Conservation (phyloP, 768 basidiomycete genomes). For the Imleria badia region DNA sequence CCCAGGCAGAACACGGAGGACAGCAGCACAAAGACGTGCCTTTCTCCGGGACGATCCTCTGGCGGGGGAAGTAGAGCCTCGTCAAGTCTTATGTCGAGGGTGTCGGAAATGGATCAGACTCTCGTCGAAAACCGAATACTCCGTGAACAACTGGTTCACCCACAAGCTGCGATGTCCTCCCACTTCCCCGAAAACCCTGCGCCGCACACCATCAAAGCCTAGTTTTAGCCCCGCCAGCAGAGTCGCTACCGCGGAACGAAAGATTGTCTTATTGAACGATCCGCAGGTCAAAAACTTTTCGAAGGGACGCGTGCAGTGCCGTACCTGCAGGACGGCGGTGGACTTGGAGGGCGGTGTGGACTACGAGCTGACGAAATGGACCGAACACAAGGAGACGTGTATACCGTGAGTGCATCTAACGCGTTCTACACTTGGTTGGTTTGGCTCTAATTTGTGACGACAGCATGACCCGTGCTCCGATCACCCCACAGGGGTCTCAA, state of each 20-base stretch:
- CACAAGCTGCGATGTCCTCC: constrained; percentile 49
- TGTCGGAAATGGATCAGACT: constrained; percentile 68
- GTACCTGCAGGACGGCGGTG: constrained; percentile 47
- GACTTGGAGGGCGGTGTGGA: constrained; percentile 49
- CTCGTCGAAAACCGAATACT: constrained; percentile 40
- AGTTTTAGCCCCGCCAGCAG: constrained; percentile 51
- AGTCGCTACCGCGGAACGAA: constrained; percentile 62
- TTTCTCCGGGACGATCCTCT: constrained; percentile 54
- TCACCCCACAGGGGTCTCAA: constrained; percentile 18
- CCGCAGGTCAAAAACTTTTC: constrained; percentile 54
- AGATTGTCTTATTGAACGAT: constrained; percentile 63
- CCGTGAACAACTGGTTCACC: constrained; percentile 49
- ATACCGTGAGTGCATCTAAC: constrained; percentile 30
- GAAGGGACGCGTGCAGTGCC: constrained; percentile 48
- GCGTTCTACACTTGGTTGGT: background rate
- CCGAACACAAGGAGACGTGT: constrained; percentile 58
- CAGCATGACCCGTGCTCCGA: constrained; percentile 21
- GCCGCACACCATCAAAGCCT: constrained; percentile 17
- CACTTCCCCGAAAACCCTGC: constrained; percentile 36
- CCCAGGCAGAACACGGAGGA: constrained; percentile 21
- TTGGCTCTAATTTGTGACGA: constrained; percentile 3
- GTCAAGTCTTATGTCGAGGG: constrained; percentile 55
- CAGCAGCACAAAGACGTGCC: constrained; percentile 48
- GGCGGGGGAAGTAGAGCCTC: constrained; percentile 47
- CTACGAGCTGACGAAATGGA: constrained; percentile 62